phyloP scores from a whole-genome alignment of 441 rosid species.

The Sinapis alba region DNA sequence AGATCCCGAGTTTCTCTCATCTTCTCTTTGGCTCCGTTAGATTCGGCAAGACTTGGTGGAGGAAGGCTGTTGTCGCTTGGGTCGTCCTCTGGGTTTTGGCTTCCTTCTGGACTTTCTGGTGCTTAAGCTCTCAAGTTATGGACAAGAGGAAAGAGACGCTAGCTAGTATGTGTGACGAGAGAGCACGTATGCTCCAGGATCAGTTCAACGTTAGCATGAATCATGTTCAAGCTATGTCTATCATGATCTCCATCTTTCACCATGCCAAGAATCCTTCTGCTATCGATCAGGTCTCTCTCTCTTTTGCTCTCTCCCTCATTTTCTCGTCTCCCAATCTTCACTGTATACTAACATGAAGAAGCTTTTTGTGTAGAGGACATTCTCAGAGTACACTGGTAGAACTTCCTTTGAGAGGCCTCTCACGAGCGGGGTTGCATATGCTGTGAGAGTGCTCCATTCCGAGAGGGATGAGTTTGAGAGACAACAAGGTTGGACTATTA shows the following conservation, averaged over 20 bases:
- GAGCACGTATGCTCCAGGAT: slow-evolving; percentile 95
- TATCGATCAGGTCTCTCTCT: slow-evolving; percentile 94
- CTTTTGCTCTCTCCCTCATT: too few species aligned
- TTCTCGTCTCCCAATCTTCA: too few species aligned
- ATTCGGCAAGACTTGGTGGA: slow-evolving; percentile 58
- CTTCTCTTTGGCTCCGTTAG: slow-evolving; percentile 66
- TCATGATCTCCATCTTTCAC: slow-evolving; percentile 88
- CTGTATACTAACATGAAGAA: not conserved
- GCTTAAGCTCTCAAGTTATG: slow-evolving; percentile 66
- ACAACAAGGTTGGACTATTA: slow-evolving; percentile 91
- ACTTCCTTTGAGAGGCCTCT: slow-evolving; percentile 97
- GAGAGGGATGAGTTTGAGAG: slow-evolving; percentile 91
- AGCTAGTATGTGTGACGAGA: slow-evolving; percentile 90
- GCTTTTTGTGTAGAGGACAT: slow-evolving; percentile 57
- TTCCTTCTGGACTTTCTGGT: slow-evolving; percentile 58
- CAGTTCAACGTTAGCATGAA: slow-evolving; percentile 97
- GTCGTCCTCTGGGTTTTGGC: slow-evolving; percentile 54
- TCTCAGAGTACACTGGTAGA: slow-evolving; percentile 87
- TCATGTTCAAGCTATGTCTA: slow-evolving; percentile 92
- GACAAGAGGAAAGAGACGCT: slow-evolving; percentile 84
- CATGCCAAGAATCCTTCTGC: slow-evolving; percentile 86
- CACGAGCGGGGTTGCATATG: slow-evolving; percentile 95
- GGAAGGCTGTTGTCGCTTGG: slow-evolving; percentile 65
- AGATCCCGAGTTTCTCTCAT: slow-evolving; percentile 62
- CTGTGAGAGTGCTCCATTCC: slow-evolving; percentile 81